Percentiles rank a stretch among this genome's conserved stretches.
phyloP scores from a whole-genome alignment of 1,139 yeast genomes.

The Diutina pseudorugosa region DNA sequence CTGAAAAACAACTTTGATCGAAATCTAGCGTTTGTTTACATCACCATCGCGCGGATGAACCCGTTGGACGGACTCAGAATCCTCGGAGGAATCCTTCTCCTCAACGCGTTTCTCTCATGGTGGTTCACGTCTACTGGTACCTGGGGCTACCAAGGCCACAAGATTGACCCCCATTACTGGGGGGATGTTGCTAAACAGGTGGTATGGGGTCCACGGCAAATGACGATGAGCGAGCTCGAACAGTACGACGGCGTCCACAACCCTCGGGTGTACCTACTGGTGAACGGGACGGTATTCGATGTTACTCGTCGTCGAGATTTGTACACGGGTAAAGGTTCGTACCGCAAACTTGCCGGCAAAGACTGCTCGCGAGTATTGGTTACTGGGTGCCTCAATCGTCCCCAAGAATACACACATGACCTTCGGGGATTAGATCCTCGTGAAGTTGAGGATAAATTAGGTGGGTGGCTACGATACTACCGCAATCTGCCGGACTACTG shows the following conservation, averaged over 20 bases:
- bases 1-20: too few relatives aligned
- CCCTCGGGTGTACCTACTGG: constrained; percentile 51
- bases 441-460: constrained; percentile 20
- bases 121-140: constrained; percentile 35
- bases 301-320: constrained; percentile 42
- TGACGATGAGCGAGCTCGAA: constrained; percentile 38
- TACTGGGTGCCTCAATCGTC: constrained; percentile 59
- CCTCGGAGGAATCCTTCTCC: constrained; percentile 32
- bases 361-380: constrained; percentile 69
- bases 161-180: constrained; percentile 31
- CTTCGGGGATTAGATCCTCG: constrained; percentile 42
- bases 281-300: constrained; percentile 61
- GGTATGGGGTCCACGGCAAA: constrained; percentile 12
- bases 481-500: constrained; percentile 39
- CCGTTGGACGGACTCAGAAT: constrained; percentile 31
- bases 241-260: constrained; percentile 39
- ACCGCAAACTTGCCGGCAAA: constrained; percentile 48
- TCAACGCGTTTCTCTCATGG: constrained; percentile 40
- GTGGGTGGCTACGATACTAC: constrained; percentile 44
- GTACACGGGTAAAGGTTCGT: constrained; percentile 59
- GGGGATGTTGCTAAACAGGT: constrained; percentile 13
- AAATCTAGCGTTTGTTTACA: neutral
- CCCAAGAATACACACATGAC: constrained; percentile 54
- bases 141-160: constrained; percentile 45
- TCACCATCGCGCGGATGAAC: neutral